Conservation (phyloP, 2,329 filamentous ascomycete species). For the Raffaelea albimanens region DNA sequence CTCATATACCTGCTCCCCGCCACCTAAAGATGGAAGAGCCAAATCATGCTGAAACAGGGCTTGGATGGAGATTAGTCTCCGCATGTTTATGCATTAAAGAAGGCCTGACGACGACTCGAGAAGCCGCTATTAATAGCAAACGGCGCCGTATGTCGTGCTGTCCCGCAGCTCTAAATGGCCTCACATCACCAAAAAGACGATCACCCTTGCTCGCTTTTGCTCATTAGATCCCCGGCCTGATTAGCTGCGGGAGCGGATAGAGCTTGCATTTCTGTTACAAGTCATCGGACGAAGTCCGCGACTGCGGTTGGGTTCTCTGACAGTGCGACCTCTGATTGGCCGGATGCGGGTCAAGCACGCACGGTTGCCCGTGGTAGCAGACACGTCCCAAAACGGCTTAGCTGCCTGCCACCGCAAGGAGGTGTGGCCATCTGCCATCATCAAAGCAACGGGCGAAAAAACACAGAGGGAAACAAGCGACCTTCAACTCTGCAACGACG, state of each 20-base stretch:
- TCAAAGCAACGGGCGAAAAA: slow-evolving; percentile 3
- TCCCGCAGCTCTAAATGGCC: not conserved
- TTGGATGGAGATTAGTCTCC: too few species aligned
- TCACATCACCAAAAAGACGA: not conserved
- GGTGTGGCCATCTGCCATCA: slow-evolving; percentile 4
- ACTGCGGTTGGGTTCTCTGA: not conserved
- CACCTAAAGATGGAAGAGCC: too few species aligned
- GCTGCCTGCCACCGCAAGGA: slow-evolving; percentile 14
- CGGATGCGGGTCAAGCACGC: slow-evolving; percentile 4
- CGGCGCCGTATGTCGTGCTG: too few species aligned
- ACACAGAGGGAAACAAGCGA: slow-evolving; percentile 1
- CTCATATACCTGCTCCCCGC: too few species aligned
- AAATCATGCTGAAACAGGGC: too few species aligned
- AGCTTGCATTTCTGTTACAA: not conserved
- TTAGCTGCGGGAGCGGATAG: not conserved
- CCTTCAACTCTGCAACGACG: slow-evolving; percentile 7
- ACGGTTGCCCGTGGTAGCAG: slow-evolving; percentile 18
- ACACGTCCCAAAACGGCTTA: slow-evolving; percentile 10
- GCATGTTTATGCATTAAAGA: too few species aligned
- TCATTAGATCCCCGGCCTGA: not conserved
- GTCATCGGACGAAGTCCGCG: not conserved
- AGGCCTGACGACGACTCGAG: too few species aligned
- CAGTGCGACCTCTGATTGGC: slow-evolving; percentile 5
- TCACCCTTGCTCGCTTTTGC: not conserved
- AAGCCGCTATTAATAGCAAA: too few species aligned